phyloP scores from a whole-genome alignment of 2,329 filamentous ascomycete species.

The Alternaria incomplexa region DNA sequence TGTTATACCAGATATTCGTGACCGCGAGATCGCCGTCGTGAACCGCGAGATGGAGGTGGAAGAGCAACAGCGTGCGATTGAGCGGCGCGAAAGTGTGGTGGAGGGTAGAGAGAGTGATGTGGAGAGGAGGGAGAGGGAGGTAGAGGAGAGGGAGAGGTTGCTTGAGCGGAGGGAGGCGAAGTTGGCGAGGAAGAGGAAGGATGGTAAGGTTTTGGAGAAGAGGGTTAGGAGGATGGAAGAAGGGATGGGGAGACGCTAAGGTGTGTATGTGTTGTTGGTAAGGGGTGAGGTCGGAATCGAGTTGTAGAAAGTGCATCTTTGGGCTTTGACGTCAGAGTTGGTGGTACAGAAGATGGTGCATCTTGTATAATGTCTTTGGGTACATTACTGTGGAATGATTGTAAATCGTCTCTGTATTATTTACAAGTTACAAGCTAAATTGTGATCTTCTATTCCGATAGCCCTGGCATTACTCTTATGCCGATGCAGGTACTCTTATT shows the following conservation, averaged over 20 bases:
- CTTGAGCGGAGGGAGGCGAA: background rate
- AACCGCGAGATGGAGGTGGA: background rate
- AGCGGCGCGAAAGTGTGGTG: background rate
- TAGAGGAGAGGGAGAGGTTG: background rate
- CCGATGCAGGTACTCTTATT: background rate
- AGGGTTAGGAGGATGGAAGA: background rate
- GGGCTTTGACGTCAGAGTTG: background rate
- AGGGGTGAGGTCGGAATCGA: background rate
- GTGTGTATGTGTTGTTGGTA: background rate
- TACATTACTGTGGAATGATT: background rate
- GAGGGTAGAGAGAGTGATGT: background rate
- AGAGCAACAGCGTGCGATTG: background rate
- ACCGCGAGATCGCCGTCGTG: background rate
- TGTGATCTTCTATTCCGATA: background rate
- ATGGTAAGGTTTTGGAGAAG: background rate
- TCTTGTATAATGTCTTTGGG: background rate
- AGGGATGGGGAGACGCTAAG: background rate
- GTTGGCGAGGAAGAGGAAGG: background rate
- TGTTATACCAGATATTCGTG: background rate
- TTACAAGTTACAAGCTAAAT: fast-evolving
- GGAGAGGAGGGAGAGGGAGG: background rate
- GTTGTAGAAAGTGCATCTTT: background rate
- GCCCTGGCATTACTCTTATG: fast-evolving
- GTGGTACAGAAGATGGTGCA: background rate
- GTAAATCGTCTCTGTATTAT: background rate